Base-by-base conservation (phyloP, 106 monocot species). In the Iris macrosiphon region DNA sequence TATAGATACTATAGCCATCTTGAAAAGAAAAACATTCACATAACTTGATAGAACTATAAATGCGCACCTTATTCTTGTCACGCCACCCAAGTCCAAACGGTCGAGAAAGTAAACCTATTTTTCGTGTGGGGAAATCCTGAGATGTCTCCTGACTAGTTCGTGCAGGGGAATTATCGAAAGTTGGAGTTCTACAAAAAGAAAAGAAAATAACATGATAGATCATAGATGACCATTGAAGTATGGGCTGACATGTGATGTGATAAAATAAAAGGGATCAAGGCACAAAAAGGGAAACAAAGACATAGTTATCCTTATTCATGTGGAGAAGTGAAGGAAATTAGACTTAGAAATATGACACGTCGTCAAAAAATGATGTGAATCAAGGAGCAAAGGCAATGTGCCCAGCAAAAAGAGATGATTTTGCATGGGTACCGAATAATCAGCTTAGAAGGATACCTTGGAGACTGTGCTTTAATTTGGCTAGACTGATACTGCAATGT, bases 31-130 rank as follows among this genome's bases (percentile, higher is more conserved):
- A 27, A 45, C 21, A 45, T 12, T 31, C 18, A 45, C n/a, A n/a
- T n/a, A n/a, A n/a, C n/a, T n/a, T n/a, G n/a, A n/a, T n/a, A n/a
- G n/a, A n/a, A n/a, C n/a, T n/a, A 23, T 40, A 26, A 4, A 22
- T 45, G 28, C 0, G 11, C 64, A 95, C 94, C 89, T 95, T 95
- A 7, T 74, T 85, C 73, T 52, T 88, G 53, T 94, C 93, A 40
- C 76, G 89, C 94, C 94, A 89, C 6, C 76, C 79, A 31, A 95
- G 76, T 31, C 63, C 81, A 91, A 91, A 91, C 52, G 89, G 84
- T 66, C 66, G 83, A 47, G 94, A 67, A 27, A 95, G 79, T 56
- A 95, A 77, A 35, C 89, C 59, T 40, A 72, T 60, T 82, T 82
- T 95, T 68, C 76, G 76, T 44, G 65, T 20, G 28, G 77, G 79